These are phyloP conservation scores for Thermothelomyces thermophilus DNA, from an alignment of 2,329 filamentous ascomycete species.

Conservation along the genomic window DNA sequence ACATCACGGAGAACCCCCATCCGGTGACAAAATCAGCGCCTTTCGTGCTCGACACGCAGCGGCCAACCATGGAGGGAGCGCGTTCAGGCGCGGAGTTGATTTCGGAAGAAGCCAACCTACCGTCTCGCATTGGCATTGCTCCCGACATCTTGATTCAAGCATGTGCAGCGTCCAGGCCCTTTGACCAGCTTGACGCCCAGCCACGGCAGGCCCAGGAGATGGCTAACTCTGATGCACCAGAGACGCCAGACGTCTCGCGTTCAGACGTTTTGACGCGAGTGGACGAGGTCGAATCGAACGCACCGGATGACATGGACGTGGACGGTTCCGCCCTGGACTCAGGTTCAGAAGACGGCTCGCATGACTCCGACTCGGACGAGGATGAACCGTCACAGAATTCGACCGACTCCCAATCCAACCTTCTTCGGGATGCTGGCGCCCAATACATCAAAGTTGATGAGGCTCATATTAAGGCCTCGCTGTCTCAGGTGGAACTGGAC, in stretches of 20 bases:
- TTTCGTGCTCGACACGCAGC: background rate
- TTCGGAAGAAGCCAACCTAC: background rate
- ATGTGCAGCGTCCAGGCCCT: background rate
- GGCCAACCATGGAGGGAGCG: background rate
- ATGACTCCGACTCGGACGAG: conserved; percentile 6
- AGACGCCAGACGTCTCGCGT: background rate
- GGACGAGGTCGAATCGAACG: background rate
- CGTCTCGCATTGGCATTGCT: conserved; percentile 4
- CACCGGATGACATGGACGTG: conserved; percentile 8
- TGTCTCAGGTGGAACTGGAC: background rate
- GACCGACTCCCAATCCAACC: background rate
- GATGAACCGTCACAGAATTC: background rate
- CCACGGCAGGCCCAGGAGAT: background rate
- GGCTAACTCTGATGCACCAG: conserved; percentile 3
- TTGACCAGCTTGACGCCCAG: background rate
- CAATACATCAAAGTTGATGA: background rate
- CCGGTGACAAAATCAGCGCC: conserved; percentile 3
- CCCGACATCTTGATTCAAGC: conserved; percentile 9
- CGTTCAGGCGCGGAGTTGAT: background rate
- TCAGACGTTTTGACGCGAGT: background rate
- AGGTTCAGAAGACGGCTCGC: background rate
- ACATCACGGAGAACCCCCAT: background rate
- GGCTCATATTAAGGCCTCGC: background rate
- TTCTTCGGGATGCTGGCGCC: conserved; percentile 21
- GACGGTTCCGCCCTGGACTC: conserved; percentile 1